Base-by-base conservation (phyloP, 495 filamentous ascomycete genomes). In the Lasiosphaeris hirsuta region DNA sequence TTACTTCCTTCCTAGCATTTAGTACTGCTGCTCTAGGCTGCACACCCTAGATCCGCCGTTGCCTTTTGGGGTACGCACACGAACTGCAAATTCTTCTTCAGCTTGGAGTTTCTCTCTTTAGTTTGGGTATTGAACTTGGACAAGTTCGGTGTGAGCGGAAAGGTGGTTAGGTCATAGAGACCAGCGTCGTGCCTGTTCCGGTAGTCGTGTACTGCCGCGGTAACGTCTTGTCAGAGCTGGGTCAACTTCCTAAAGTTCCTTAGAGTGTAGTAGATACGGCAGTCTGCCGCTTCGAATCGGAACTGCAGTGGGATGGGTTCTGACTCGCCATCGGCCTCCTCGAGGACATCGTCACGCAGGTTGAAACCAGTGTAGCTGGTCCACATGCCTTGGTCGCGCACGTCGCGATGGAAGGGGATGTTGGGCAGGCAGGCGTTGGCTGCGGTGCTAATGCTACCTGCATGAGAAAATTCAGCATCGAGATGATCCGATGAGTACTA, bases 231-330 rank as follows among this genome's bases (percentile, higher is more conserved):
- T 77, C 76, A 81, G 5, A 79, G 71, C 10, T 58, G 63, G 10
- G 67, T 68, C 44, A 69, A 65, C 57, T 78, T 78, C 58, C 69
- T 11, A 75, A 53, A 17, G 2, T 74, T 80, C 17, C 56, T 51
- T 7, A 68, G 63, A 0, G 78, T 80, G 57, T 72, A 80, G 60
- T 70, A 80, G 45, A 81, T 68, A 10, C 77, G 67, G 69, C 78
- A 80, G 56, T 76, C 65, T 18, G 78, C 78, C 14, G 77, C 68
- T 23, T 76, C 66, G 63, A 79, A 78, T 8, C 59, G 48, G 63
- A 79, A 80, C 52, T 81, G 78, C 11, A 78, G 62, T 2, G 78
- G 76, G 11, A 56, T 6, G 23, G 23, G 18, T 6, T 56, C 42
- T 10, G 1, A 44, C 0, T 51, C n/a, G n/a, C n/a, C 45, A 8